Evolutionary conservation across 495 filamentous ascomycete genomes (phyloP).

Genomic region (Xylaria acuta): DNA sequence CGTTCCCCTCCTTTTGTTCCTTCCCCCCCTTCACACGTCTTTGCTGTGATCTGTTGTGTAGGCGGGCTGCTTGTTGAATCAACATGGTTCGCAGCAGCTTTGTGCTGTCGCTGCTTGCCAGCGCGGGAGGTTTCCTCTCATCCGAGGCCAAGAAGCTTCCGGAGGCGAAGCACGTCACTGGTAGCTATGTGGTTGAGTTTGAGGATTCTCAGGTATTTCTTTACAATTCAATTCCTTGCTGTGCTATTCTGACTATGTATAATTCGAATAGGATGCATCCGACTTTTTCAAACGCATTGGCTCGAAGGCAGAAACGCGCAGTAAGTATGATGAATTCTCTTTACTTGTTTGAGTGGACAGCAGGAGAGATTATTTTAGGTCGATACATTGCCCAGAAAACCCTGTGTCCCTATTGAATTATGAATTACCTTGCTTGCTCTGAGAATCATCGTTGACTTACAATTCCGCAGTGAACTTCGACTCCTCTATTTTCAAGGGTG

Average conservation of each 20-base stretch:
- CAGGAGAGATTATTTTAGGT: background rate
- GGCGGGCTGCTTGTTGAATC: slow-evolving; percentile 2
- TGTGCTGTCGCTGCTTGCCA: slow-evolving; percentile 45
- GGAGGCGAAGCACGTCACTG: slow-evolving; percentile 40
- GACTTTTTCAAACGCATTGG: slow-evolving; percentile 47
- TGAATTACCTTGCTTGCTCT: background rate
- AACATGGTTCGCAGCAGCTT: slow-evolving; percentile 38
- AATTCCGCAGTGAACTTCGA: slow-evolving; percentile 42
- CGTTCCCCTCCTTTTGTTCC: slow-evolving; percentile 20
- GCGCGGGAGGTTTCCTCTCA: slow-evolving; percentile 38
- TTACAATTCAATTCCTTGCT: slow-evolving; percentile 22
- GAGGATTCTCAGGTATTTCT: slow-evolving; percentile 48
- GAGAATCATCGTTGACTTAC: background rate
- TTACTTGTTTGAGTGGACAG: background rate
- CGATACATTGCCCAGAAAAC: background rate
- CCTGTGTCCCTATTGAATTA: background rate
- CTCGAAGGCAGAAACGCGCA: slow-evolving; percentile 50
- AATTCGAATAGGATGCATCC: slow-evolving; percentile 43
- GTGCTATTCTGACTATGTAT: slow-evolving; percentile 27
- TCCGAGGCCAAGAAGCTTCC: slow-evolving; percentile 33
- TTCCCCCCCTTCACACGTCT: slow-evolving; percentile 23
- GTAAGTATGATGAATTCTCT: slow-evolving; percentile 4
- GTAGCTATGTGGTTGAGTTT: slow-evolving; percentile 58
- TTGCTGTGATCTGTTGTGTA: slow-evolving; percentile 19
- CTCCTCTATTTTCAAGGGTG: slow-evolving; percentile 57